Evolutionary conservation across 306 rosid genomes (phyloP).

Genomic region (Crataegus laevigata): DNA sequence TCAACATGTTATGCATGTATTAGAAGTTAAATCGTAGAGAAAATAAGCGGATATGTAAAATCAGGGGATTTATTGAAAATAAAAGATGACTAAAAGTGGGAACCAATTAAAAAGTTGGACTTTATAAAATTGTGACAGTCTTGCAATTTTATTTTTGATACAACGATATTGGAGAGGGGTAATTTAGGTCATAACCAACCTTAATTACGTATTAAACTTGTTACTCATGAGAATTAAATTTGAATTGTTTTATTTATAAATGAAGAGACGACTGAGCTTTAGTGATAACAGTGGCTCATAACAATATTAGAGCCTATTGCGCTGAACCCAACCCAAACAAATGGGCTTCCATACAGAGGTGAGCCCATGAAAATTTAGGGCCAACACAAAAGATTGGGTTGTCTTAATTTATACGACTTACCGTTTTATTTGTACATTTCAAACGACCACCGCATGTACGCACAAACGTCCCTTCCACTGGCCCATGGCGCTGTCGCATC

Average conservation of each 20-base stretch:
- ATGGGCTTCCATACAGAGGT: not conserved
- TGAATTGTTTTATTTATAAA: accelerated
- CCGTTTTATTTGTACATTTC: not conserved
- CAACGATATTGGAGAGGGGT: not conserved
- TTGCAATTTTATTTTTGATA: no score
- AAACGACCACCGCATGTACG: slow-evolving; percentile 3
- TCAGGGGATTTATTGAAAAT: no score
- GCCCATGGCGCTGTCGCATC: slow-evolving; percentile 19
- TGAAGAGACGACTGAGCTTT: accelerated
- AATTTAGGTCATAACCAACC: no score
- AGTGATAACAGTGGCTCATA: accelerated
- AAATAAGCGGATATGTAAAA: no score
- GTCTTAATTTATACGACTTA: not conserved
- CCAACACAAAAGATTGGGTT: not conserved
- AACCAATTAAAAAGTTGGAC: no score
- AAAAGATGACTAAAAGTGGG: no score
- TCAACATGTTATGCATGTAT: no score
- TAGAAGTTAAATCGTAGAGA: no score
- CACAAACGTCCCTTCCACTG: slow-evolving; percentile 10
- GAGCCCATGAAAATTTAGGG: not conserved
- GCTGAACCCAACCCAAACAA: not conserved
- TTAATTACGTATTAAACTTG: accelerated
- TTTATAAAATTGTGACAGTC: no score
- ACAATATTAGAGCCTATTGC: not conserved
- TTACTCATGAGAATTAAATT: no score